Evolutionary conservation across 257 asterid species (phyloP), one percentile per base, ranked within the genome.

Genomic region (Misopates orontium): DNA sequence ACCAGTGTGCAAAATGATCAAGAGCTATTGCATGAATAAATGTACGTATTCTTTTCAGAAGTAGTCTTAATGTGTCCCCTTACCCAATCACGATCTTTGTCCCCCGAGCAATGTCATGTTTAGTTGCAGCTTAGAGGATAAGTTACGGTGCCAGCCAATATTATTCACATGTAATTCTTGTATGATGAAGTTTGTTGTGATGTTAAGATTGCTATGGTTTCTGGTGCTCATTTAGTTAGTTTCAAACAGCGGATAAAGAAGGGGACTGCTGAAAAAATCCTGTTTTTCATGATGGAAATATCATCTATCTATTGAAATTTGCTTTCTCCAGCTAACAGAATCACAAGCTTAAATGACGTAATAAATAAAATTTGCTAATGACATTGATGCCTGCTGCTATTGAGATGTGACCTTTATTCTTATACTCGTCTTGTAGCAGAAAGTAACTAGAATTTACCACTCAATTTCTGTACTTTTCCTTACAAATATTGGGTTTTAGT

Each of bases 1-100:
- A 25, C 89, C 83, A 22, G 98, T 94, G 83, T 88, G 96, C 88
- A 88, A 78, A 80, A 94, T 90, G 99, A 94, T 94, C 78, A 88
- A 85, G 80, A 70, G 36, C 45, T 56, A 79, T 67, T 80, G 87
- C 87, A 88, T 70, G 90, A 87, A 88, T 71, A 86, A 67, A 77
- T 78, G 99, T 94, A 90, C 13, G 84, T 54, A 22, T 53, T 70
- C 64, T 78, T 57, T 41, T 14, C 40, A 25, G 23, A 50, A 66
- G 17, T 18, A 45, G 19, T 23, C 60, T 53, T 47, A 12, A 13
- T 25, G 13, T 70, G 13, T 9, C 23, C 48, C 50, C 59, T 19
- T 59, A 31, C 49, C 16, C 24, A 14, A 47, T 19, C 17, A 13
- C 6, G 21, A 17, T 60, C 31, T 73, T 36, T 53, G 36, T 40